phyloP scores from a whole-genome alignment of 257 asterid genomes.

The Forsythia suspensa region DNA sequence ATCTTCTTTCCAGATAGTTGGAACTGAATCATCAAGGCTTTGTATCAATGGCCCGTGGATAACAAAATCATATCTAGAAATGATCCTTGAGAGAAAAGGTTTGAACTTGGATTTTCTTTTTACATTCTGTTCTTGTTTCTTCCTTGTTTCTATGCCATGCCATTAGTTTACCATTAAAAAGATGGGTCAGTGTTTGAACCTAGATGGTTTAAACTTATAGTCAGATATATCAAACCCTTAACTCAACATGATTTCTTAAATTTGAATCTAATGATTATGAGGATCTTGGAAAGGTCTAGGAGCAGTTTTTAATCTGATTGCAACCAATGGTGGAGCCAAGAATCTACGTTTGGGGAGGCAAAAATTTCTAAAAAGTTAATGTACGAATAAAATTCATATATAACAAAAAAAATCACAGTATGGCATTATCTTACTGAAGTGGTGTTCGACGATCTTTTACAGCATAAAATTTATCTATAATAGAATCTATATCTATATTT shows the following conservation, averaged over 20 bases:
- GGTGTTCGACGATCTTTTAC: too few species aligned
- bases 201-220: slow-evolving; percentile 15
- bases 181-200: neutral
- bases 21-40: slow-evolving; percentile 84
- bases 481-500: too few species aligned
- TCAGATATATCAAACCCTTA: slow-evolving; percentile 11
- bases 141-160: slow-evolving; percentile 4
- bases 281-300: slow-evolving; percentile 18
- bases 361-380: too few species aligned
- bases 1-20: slow-evolving; percentile 66
- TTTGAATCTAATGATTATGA: slow-evolving; percentile 8
- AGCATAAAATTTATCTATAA: too few species aligned
- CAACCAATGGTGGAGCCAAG: too few species aligned
- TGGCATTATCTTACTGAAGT: too few species aligned
- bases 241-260: neutral
- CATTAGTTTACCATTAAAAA: slow-evolving; percentile 1
- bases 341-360: too few species aligned
- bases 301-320: slow-evolving; percentile 6
- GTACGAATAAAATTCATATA: too few species aligned
- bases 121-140: slow-evolving; percentile 18
- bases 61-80: slow-evolving; percentile 93
- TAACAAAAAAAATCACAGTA: too few species aligned
- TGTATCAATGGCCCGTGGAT: slow-evolving; percentile 95
- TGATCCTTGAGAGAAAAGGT: slow-evolving; percentile 97
- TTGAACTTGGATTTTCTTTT: slow-evolving; percentile 26